Evolutionary conservation across 2,329 filamentous ascomycete species (phyloP), one percentile per base, ranked within the genome.

Genomic region (Trichoderma afroharzianum): DNA sequence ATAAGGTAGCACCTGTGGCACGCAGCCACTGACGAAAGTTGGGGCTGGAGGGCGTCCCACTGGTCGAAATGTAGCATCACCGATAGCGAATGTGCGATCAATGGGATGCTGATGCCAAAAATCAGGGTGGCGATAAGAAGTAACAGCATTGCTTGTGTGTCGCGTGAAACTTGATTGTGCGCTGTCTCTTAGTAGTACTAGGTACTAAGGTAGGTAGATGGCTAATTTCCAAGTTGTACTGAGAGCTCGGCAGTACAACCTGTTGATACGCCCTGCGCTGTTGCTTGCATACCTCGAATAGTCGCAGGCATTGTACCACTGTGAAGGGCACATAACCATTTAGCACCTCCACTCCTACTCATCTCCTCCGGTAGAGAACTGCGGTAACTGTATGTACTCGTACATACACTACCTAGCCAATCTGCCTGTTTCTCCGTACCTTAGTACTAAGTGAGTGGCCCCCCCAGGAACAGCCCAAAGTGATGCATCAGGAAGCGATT

Each of bases 401-500:
- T n/a, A n/a, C n/a, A n/a, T n/a, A n/a, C n/a, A n/a, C n/a, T n/a
- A n/a, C n/a, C n/a, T n/a, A 43, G 39, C 39, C 39, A 43, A 43
- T 43, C 39, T 53, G 30, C 12, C 62, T 58, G 55, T 15, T 14
- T 32, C 18, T n/a, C 18, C 39, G 26, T 36, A 36, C 14, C 14
- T 36, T n/a, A n/a, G n/a, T n/a, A n/a, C 33, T 14, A 15, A 36
- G 33, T 36, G 30, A 7, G 26, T 28, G 39, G 61, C 39, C 39
- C 43, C 43, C 28, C 21, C 57, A 61, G 57, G 50, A 61, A 50
- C 66, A 61, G 26, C 18, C 66, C 18, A 50, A 33, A 18, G 36
- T 32, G 66, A 68, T 68, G 14, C n/a, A 68, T 61, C 53, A 68
- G 66, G 66, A 47, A 68, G 30, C 36, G 66, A 62, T 69, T 69